Evolutionary conservation across 2,329 filamentous ascomycete genomes (phyloP).

Genomic region (Penicillium sp.): DNA sequence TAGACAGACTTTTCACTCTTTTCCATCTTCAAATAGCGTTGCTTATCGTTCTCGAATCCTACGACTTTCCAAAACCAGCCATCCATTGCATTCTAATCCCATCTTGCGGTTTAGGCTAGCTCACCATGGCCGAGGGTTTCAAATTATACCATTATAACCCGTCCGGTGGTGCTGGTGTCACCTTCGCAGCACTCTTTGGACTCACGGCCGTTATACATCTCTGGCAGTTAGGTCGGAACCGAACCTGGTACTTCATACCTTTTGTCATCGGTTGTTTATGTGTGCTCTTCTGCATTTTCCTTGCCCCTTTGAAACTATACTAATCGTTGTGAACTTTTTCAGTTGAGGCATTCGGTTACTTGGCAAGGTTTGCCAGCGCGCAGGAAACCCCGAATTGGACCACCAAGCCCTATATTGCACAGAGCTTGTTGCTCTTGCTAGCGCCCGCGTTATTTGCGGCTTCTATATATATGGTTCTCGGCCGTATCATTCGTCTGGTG

Average conservation of each 20-base stretch:
- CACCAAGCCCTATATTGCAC: slow-evolving; percentile 15
- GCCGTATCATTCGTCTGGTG: slow-evolving; percentile 14
- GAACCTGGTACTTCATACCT: slow-evolving; percentile 24
- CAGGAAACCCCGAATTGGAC: slow-evolving; percentile 16
- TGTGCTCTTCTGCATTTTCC: not conserved
- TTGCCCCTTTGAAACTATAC: not conserved
- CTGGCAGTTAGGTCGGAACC: slow-evolving; percentile 12
- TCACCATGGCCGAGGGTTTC: slow-evolving; percentile 4
- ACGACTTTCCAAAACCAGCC: not conserved
- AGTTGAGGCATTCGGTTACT: slow-evolving; percentile 14
- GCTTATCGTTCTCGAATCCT: not conserved
- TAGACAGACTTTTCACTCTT: not conserved
- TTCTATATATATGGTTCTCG: slow-evolving; percentile 21
- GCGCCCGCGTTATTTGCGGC: slow-evolving; percentile 20
- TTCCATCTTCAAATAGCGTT: not conserved
- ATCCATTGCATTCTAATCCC: not conserved
- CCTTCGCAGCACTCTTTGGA: slow-evolving; percentile 23
- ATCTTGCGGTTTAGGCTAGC: not conserved
- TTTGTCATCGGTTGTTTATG: slow-evolving; percentile 35
- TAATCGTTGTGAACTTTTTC: not conserved
- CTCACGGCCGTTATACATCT: slow-evolving; percentile 11
- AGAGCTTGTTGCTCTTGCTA: slow-evolving; percentile 17
- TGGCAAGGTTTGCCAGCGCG: slow-evolving; percentile 10
- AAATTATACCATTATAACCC: slow-evolving; percentile 17
- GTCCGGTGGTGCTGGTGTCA: slow-evolving; percentile 7